Evolutionary conservation across 495 filamentous ascomycete species (phyloP).

Genomic region (Penicillium lividum): DNA sequence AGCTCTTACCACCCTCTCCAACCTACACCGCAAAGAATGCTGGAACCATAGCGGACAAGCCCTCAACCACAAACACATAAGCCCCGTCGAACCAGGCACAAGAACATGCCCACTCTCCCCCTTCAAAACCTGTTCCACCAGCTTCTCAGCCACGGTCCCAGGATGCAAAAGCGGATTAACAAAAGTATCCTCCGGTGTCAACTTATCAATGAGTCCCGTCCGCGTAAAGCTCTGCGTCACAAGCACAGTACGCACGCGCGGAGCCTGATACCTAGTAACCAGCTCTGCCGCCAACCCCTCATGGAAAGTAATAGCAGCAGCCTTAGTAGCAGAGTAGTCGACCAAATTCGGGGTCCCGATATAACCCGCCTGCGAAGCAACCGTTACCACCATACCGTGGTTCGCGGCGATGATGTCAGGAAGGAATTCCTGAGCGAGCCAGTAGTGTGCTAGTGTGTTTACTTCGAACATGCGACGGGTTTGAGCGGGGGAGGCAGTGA

Average conservation of each 20-base stretch:
- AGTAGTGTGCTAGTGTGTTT: constrained; percentile 71
- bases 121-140: constrained; percentile 58
- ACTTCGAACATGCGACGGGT: constrained; percentile 69
- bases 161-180: constrained; percentile 57
- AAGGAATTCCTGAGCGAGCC: constrained; percentile 63
- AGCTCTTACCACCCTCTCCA: constrained; percentile 37
- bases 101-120: constrained; percentile 61
- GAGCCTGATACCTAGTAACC: constrained; percentile 60
- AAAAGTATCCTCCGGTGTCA: constrained; percentile 56
- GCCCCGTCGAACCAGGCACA: constrained; percentile 42
- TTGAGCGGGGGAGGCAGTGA: constrained; percentile 54
- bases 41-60: constrained; percentile 49
- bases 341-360: constrained; percentile 63
- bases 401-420: constrained; percentile 61
- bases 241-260: constrained; percentile 62
- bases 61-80: constrained; percentile 33
- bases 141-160: constrained; percentile 65
- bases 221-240: constrained; percentile 65
- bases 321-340: constrained; percentile 68
- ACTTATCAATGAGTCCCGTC: constrained; percentile 60
- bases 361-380: constrained; percentile 64
- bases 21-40: constrained; percentile 28
- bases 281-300: constrained; percentile 68
- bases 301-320: constrained; percentile 66
- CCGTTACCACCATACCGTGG: constrained; percentile 75